Evolutionary conservation across 2,329 filamentous ascomycete species (phyloP).

Genomic region (Venturia oleaginea): DNA sequence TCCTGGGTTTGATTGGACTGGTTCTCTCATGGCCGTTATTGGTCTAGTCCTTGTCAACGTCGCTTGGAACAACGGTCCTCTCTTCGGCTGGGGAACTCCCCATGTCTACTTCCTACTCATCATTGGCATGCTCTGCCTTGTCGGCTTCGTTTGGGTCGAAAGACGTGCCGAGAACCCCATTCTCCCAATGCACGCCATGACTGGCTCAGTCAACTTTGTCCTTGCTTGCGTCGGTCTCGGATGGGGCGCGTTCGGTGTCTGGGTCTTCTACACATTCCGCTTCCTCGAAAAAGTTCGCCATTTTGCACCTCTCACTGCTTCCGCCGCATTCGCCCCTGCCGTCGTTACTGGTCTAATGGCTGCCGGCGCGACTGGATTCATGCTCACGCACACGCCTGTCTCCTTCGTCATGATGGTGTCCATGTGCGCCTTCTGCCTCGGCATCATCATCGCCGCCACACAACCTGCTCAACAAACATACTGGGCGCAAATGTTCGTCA

Average conservation of each 20-base stretch:
- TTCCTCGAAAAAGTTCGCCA: constrained; percentile 27
- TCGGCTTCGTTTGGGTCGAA: constrained; percentile 23
- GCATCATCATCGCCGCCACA: constrained; percentile 23
- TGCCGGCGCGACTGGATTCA: constrained; percentile 27
- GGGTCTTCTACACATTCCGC: constrained; percentile 29
- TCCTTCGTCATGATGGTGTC: constrained; percentile 30
- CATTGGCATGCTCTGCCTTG: constrained; percentile 21
- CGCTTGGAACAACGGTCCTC: constrained; percentile 23
- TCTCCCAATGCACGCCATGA: constrained; percentile 23
- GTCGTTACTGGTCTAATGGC: constrained; percentile 28
- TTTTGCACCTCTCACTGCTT: constrained; percentile 24
- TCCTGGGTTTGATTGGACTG: constrained; percentile 23
- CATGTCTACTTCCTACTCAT: constrained; percentile 24
- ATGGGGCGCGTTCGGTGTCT: constrained; percentile 26
- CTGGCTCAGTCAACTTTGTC: constrained; percentile 22
- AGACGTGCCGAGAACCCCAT: constrained; percentile 22
- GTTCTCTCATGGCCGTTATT: constrained; percentile 20
- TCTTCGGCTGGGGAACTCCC: constrained; percentile 22
- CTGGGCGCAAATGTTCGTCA: constrained; percentile 29
- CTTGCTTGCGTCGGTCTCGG: constrained; percentile 23
- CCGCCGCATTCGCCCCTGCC: constrained; percentile 26
- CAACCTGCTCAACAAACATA: constrained; percentile 27
- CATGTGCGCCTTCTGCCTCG: constrained; percentile 27
- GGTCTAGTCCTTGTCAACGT: constrained; percentile 24
- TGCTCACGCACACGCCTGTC: constrained; percentile 30